Base-by-base conservation (phyloP, 2,329 filamentous ascomycete genomes). In the Colletotrichum plurivorum region DNA sequence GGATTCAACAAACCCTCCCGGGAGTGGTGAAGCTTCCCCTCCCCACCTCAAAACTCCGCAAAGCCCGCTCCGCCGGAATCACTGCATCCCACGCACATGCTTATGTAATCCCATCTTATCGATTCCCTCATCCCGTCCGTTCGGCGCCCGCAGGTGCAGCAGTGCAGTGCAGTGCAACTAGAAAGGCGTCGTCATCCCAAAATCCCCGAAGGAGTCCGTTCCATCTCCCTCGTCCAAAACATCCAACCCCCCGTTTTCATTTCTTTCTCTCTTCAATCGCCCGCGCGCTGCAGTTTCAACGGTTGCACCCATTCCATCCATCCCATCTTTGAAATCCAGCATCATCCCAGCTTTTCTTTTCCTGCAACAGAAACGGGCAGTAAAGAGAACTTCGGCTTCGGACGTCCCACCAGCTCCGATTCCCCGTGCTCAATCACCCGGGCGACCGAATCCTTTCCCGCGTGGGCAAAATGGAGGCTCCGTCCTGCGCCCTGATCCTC, bases 341-440 rank as follows among this genome's bases (percentile, higher is more conserved):
- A 61, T 60, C 56, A 61, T 61, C 56, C 48, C 45, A 60, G 63
- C 18, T 65, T 49, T 10, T 36, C 10, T 36, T 12, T 36, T 36
- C 10, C 2, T 25, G 3, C 27, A n/a, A 59, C 48, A 25, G 25
- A 41, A 59, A 49, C 56, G 18, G 4, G 20, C 20, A 59, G 31
- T 8, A 12, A 10, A 10, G 9, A 36, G 27, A 31, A 3, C 31
- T 36, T 10, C 31, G 8, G 31, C 31, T 36, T 36, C 27, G 27
- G 27, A 31, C 27, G 27, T 31, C 7, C 22, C 22, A 2, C 22
- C 22, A 25, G 22, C 22, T 25, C 22, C 22, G 22, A 25, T 25
- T 4, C 3, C 22, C 5, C 3, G 3, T 25, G 22, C 22, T 25
- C 22, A 25, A 25, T 25, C 22, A 25, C 22, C 22, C 22, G 22